Conservation (phyloP, 495 filamentous ascomycete species). For the Acidomyces sp. region DNA sequence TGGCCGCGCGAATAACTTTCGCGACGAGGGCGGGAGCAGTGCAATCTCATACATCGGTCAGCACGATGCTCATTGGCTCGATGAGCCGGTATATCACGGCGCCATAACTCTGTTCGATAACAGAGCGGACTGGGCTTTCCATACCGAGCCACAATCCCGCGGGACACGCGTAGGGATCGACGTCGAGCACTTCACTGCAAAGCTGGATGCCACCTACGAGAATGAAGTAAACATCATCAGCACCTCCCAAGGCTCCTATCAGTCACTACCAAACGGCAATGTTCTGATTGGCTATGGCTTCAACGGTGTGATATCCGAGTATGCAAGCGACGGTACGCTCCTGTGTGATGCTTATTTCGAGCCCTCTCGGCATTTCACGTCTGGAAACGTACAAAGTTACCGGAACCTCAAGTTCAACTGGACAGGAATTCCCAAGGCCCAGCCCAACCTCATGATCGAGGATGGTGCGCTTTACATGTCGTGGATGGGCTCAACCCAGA, state of each 20-base stretch:
- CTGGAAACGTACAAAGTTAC: slow-evolving; percentile 11
- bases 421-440: slow-evolving; percentile 6
- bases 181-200: background rate
- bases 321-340: slow-evolving; percentile 11
- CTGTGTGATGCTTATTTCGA: slow-evolving; percentile 17
- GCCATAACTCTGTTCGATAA: slow-evolving; percentile 25
- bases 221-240: slow-evolving; percentile 6
- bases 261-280: slow-evolving; percentile 17
- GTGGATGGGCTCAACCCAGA: background rate
- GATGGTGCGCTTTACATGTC: background rate
- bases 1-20: slow-evolving; percentile 22
- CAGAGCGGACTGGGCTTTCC: slow-evolving; percentile 8
- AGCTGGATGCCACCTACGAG: slow-evolving; percentile 1
- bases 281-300: slow-evolving; percentile 9
- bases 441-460: slow-evolving; percentile 8
- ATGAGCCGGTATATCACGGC: background rate
- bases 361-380: background rate
- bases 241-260: slow-evolving; percentile 16
- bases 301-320: slow-evolving; percentile 12
- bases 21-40: slow-evolving; percentile 12
- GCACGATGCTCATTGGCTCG: slow-evolving; percentile 22
- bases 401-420: slow-evolving; percentile 16
- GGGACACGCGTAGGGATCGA: slow-evolving; percentile 7
- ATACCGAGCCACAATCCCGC: background rate
- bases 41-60: slow-evolving; percentile 22